Evolutionary conservation across 2,329 filamentous ascomycete genomes (phyloP), one percentile per base, ranked within the genome.

Genomic region (Plenodomus biglobosus): DNA sequence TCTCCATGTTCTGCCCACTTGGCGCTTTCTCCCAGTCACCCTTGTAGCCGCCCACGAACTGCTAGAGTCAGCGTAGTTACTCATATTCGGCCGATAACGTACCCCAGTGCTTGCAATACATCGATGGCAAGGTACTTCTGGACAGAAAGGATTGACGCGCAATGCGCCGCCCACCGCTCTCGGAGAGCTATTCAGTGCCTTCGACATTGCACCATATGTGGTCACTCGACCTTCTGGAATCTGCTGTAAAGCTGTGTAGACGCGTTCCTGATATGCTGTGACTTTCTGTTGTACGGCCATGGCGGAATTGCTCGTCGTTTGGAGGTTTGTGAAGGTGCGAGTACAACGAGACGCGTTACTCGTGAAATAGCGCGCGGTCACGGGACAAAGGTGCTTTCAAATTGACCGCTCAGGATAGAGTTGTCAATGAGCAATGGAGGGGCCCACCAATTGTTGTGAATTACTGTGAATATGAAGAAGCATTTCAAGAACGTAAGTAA

Each of bases 101-200:
- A 78, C 77, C 11, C 88, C 85, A 42, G 85, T 85, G 35, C 84
- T 85, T 5, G 88, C 87, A 39, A 95, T 81, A 18, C 92, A 86
- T 8, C 90, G 81, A 71, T 95, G 90, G 59, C 90, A 95, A 1
- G 90, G 90, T 3, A 92, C 86, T 27, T 83, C 80, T 0, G 90
- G 90, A 13, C 90, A 90, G 62, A 92, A 95, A 0, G 90, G 90
- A 66, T 95, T 95, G 30, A 73, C 76, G 16, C 87, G 81, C 64
- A 95, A 77, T 1, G 88, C 88, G 50, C 88, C 90, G 15, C 89
- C 89, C 4, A 94, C 83, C 0, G 89, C 89, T 36, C 89, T 79
- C 1, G 89, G 86, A 3, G 86, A 89, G 18, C 87, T 90, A 10
- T 76, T 70, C 15, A 92, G 78, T 48, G 86, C 80, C 8, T 78